These are phyloP conservation scores for Punica granatum DNA, from an alignment of 345 rosid species.

Conservation along the genomic window DNA sequence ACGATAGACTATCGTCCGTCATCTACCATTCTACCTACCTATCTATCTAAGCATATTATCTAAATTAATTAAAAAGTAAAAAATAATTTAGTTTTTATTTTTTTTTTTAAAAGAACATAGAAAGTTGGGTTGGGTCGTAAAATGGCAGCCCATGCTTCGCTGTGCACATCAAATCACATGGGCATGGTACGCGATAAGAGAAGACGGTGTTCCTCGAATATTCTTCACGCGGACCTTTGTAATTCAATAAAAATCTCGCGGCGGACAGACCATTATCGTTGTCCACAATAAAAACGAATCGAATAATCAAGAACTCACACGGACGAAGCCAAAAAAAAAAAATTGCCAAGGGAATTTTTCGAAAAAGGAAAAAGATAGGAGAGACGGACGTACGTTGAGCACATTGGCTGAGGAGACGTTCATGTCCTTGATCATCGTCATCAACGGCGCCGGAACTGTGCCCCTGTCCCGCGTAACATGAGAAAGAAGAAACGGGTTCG, in stretches of 20 bases:
- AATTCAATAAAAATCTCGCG: neutral
- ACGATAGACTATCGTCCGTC: neutral
- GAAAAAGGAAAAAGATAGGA: neutral
- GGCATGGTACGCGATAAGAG: neutral
- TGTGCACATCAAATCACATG: slow-evolving; percentile 2
- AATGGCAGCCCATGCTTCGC: slow-evolving; percentile 2
- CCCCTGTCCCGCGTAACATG: slow-evolving; percentile 31
- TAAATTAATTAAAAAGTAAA: too few species aligned
- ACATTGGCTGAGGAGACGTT: slow-evolving; percentile 39
- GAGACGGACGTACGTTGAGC: slow-evolving; percentile 10
- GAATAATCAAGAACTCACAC: neutral
- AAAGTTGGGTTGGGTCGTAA: neutral
- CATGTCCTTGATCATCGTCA: slow-evolving; percentile 16
- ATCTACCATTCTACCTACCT: neutral
- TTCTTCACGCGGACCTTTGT: neutral
- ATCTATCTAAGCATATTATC: too few species aligned
- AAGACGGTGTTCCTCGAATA: neutral
- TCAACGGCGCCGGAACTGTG: slow-evolving; percentile 43
- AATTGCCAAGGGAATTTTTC: neutral
- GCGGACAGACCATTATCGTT: too few species aligned
- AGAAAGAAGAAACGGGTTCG: neutral
- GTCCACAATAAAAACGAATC: neutral
- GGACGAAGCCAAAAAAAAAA: neutral
- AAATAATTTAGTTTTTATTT: too few species aligned
- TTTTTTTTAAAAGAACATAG: neutral